Percentiles rank a stretch among this genome's conserved stretches.
Conservation (phyloP, 1,284 basidiomycete species). For the Leccinum angustisporum region DNA sequence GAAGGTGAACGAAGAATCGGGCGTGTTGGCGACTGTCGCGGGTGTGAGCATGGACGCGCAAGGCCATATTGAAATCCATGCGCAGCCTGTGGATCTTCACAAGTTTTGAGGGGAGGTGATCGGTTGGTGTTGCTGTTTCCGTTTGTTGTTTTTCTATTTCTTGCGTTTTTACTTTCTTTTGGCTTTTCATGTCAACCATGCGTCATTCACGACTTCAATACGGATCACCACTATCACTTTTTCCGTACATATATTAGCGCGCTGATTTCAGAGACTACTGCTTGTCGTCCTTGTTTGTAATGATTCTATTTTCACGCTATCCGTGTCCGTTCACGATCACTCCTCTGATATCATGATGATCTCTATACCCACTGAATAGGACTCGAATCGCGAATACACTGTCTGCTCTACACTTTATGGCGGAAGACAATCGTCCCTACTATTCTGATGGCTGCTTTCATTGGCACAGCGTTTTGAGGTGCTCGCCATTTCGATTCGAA, state of each 20-base stretch:
- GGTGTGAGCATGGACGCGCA: constrained; percentile 66
- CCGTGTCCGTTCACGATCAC: neutral
- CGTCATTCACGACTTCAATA: neutral
- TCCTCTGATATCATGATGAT: neutral
- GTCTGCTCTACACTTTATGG: neutral
- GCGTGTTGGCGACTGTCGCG: constrained; percentile 55
- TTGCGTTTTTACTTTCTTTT: neutral
- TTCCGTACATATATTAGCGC: neutral
- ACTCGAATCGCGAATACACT: neutral
- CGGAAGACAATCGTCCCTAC: no score
- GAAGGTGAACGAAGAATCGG: constrained; percentile 51
- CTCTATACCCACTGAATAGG: neutral
- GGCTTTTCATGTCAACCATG: neutral
- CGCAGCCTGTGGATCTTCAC: constrained; percentile 40
- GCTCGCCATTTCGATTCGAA: no score
- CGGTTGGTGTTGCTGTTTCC: neutral
- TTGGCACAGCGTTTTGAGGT: no score
- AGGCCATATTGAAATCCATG: constrained; percentile 63
- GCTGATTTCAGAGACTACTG: neutral
- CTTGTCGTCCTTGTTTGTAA: neutral
- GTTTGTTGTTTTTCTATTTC: neutral
- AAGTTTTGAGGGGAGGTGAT: constrained; percentile 27
- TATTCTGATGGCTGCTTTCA: no score
- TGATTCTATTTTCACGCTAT: neutral
- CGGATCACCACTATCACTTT: neutral